Evolutionary conservation across 106 monocot genomes (phyloP).

Genomic region (Allium fistulosum): DNA sequence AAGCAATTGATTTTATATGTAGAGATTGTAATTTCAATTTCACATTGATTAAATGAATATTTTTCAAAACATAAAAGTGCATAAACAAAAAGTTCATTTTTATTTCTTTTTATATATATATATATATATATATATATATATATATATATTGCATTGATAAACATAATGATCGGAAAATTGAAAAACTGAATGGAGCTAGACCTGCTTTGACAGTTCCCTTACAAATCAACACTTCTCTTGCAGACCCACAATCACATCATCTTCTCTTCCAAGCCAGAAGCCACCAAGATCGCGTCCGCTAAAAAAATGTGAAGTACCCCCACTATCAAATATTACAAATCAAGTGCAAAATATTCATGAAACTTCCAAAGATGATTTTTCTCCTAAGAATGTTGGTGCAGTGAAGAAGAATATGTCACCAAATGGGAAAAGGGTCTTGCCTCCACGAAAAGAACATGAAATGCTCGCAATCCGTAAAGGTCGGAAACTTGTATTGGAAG

Average conservation of each 20-base stretch:
- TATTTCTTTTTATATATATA: too few species aligned
- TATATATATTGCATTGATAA: too few species aligned
- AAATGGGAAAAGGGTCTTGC: conserved; percentile 77
- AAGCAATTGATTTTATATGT: too few species aligned
- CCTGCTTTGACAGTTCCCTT: too few species aligned
- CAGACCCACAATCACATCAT: conserved; percentile 30
- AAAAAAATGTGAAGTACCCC: conserved; percentile 22
- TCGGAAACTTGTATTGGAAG: conserved; percentile 73
- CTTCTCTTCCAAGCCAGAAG: conserved; percentile 48
- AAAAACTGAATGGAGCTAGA: too few species aligned
- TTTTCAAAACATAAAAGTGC: too few species aligned
- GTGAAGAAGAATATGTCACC: conserved; percentile 74
- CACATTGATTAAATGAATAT: too few species aligned
- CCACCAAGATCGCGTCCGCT: conserved; percentile 38
- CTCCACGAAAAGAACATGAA: conserved; percentile 32
- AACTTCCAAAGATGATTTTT: conserved; percentile 19
- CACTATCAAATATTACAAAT: conserved; percentile 14
- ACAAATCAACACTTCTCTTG: neutral
- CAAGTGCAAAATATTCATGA: conserved; percentile 45
- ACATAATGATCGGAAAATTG: too few species aligned
- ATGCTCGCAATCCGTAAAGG: conserved; percentile 50
- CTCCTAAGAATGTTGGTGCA: conserved; percentile 25
- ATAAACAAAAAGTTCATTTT: too few species aligned
- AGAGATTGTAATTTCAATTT: too few species aligned
- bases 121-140: too few species aligned